These are phyloP conservation scores for Anisogramma anomala DNA, from an alignment of 2,329 filamentous ascomycete genomes.

Conservation along the genomic window DNA sequence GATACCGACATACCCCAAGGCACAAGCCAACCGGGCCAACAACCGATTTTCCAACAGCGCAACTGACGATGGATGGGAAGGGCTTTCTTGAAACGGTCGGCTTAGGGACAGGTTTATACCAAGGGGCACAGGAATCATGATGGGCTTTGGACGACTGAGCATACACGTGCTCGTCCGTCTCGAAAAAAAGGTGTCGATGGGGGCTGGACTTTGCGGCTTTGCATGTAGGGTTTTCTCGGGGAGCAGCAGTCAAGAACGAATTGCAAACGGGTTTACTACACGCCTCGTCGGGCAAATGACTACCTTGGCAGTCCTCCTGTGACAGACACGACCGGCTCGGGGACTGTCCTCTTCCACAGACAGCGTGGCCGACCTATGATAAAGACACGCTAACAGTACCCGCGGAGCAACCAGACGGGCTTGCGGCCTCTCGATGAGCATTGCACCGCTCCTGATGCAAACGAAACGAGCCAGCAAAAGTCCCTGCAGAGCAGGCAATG, in stretches of 20 bases:
- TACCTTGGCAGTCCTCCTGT: background rate
- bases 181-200: constrained; percentile 13
- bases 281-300: background rate
- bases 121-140: constrained; percentile 9
- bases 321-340: background rate
- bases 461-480: too few species aligned
- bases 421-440: too few species aligned
- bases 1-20: constrained; percentile 8
- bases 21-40: background rate
- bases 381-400: too few species aligned
- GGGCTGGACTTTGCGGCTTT: constrained; percentile 12
- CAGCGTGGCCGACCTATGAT: too few species aligned
- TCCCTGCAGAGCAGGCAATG: too few species aligned
- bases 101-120: constrained; percentile 4
- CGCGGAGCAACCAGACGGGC: too few species aligned
- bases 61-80: constrained; percentile 12
- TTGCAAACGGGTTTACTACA: constrained; percentile 3
- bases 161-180: constrained; percentile 7
- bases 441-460: too few species aligned
- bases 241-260: constrained; percentile 8
- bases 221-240: constrained; percentile 14
- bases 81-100: constrained; percentile 7
- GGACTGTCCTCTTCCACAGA: too few species aligned
- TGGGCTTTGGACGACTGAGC: constrained; percentile 12
- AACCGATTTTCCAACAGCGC: constrained; percentile 21